phyloP scores from a whole-genome alignment of 441 rosid genomes.

The Bocquillonia castaneifolia region DNA sequence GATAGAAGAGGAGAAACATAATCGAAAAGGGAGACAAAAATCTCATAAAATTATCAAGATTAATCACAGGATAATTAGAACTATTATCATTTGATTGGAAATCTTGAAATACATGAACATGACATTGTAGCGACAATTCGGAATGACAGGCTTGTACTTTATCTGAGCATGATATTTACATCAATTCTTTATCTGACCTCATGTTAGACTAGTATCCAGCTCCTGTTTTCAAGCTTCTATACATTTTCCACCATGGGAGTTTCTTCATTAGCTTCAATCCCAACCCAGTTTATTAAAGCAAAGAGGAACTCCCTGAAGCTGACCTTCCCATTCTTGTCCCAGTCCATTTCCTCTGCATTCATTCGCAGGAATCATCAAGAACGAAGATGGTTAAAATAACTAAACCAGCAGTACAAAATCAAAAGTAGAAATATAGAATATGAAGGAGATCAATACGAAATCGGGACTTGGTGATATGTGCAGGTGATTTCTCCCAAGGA shows the following conservation, averaged over 20 bases:
- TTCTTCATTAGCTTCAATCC: slow-evolving; percentile 52
- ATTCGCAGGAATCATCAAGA: slow-evolving; percentile 19
- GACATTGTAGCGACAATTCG: slow-evolving; percentile 7
- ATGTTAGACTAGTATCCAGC: slow-evolving; percentile 1
- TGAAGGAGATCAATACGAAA: slow-evolving; percentile 38
- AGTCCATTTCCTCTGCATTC: slow-evolving; percentile 82
- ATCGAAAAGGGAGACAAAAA: background rate
- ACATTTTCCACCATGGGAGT: slow-evolving; percentile 5
- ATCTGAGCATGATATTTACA: slow-evolving; percentile 17
- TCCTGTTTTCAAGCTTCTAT: background rate
- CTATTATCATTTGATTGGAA: slow-evolving; percentile 10
- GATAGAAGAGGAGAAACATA: background rate
- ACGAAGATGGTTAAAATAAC: slow-evolving; percentile 13
- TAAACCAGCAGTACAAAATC: background rate
- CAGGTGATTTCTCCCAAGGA: slow-evolving; percentile 68
- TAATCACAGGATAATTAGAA: slow-evolving; percentile 6
- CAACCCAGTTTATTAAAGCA: slow-evolving; percentile 73
- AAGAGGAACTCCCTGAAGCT: slow-evolving; percentile 78
- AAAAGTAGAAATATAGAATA: slow-evolving; percentile 12
- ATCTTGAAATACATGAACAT: slow-evolving; percentile 9
- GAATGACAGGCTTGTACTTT: slow-evolving; percentile 1
- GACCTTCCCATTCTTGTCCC: slow-evolving; percentile 70
- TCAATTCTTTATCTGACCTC: slow-evolving; percentile 24
- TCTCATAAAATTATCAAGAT: background rate
- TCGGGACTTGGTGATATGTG: slow-evolving; percentile 44